These are phyloP conservation scores for Anacardium occidentale DNA, from an alignment of 345 rosid genomes.

Conservation along the genomic window DNA sequence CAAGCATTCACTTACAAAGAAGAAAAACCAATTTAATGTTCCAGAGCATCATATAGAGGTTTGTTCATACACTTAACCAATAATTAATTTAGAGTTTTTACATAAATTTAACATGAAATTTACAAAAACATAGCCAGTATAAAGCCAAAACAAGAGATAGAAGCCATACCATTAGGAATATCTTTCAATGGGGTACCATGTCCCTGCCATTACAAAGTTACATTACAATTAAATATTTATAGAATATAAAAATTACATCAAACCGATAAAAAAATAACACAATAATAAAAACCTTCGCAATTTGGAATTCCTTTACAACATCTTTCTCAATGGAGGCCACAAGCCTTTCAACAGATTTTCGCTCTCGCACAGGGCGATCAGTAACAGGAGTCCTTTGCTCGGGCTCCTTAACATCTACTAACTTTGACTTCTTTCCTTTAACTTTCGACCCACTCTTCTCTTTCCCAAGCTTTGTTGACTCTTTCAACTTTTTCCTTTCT, in stretches of 20 bases:
- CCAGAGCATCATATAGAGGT: neutral
- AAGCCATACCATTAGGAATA: constrained; percentile 80
- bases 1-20: neutral
- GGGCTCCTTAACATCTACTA: constrained; percentile 39
- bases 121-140: neutral
- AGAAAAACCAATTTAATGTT: neutral
- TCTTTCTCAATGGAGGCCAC: constrained; percentile 80
- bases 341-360: constrained; percentile 92
- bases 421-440: constrained; percentile 42
- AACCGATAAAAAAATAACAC: neutral
- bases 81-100: neutral
- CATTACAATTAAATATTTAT: constrained; percentile 19
- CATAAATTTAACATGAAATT: neutral
- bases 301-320: constrained; percentile 58
- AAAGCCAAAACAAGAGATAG: neutral
- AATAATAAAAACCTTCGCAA: constrained; percentile 61
- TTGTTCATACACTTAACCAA: neutral
- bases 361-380: constrained; percentile 90
- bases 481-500: constrained; percentile 40
- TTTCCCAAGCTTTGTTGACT: constrained; percentile 43
- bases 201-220: constrained; percentile 61
- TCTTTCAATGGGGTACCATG: constrained; percentile 82
- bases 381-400: constrained; percentile 64
- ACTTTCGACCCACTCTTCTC: constrained; percentile 41
- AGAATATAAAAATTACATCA: constrained; percentile 8